Base-by-base conservation (phyloP, 768 basidiomycete genomes). In the Ephemerocybe angulata region DNA sequence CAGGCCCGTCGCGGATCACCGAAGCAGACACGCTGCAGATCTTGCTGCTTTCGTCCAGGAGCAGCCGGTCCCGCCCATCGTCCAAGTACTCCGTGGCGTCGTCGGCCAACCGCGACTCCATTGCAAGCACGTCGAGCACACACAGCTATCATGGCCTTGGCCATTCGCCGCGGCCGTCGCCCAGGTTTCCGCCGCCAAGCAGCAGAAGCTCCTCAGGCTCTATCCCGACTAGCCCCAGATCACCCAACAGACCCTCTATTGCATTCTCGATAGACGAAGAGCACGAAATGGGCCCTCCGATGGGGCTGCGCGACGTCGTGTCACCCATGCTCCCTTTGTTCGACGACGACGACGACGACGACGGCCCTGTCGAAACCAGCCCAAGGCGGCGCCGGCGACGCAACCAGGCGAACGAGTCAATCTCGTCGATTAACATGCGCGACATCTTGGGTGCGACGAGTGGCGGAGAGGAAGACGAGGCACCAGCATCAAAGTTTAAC, bases 1-100 rank as follows among this genome's bases (percentile, higher is more conserved):
- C 87, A 0, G 85, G 82, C 2, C 82, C 82, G 0, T 83, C 83
- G 1, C 74, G 81, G 19, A 73, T 84, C 24, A 75, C 83, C 2
- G 72, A 76, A 54, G 66, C 76, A 33, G 82, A 79, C 56, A 78
- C 74, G 28, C 69, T 76, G 33, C 70, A 73, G 19, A 72, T 78
- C 37, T 74, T 68, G 35, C 63, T 70, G 25, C 63, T 70, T 53
- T 60, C 55, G 2, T 52, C 53, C 24, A 48, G 48, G 48, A 37
- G 21, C 8, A 59, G 54, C 33, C 38, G 60, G 12, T 62, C 62
- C 12, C 40, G 63, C 7, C 50, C 60, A 17, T 62, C 67, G 7
- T 66, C 65, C 60, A 65, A 62, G 51, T 63, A 65, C 35, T 67
- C 65, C 0, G 42, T 60, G 27, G 47, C 61, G 17, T 33, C 55